Evolutionary conservation across 1,139 yeast species (phyloP).

Genomic region (Suhomyces bolitotheri): DNA sequence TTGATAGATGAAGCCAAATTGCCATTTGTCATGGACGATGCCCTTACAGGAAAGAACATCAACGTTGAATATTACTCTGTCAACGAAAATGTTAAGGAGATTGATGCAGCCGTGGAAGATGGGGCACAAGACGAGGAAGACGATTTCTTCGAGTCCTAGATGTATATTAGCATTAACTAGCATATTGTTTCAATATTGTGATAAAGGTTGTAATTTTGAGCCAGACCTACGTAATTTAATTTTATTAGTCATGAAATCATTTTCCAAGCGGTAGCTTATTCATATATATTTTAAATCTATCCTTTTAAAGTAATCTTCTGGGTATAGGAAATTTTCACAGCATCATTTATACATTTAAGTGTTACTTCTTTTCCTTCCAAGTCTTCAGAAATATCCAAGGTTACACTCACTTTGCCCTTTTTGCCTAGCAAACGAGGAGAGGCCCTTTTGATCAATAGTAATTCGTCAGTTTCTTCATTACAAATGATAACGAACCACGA

Average conservation of each 20-base stretch:
- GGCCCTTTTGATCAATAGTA: conserved; percentile 65
- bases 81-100: conserved; percentile 26
- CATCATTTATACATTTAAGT: conserved; percentile 63
- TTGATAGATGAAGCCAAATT: conserved; percentile 52
- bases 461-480: conserved; percentile 46
- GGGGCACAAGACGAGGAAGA: conserved; percentile 34
- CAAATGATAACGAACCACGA: conserved; percentile 83
- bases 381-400: conserved; percentile 51
- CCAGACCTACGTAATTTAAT: too few relatives aligned
- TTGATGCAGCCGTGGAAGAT: conserved; percentile 42
- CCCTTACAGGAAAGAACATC: conserved; percentile 48
- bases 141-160: conserved; percentile 43
- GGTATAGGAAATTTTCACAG: conserved; percentile 52
- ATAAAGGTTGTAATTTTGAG: too few relatives aligned
- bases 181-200: too few relatives aligned
- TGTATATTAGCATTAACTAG: conserved; percentile 15
- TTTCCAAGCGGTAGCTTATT: background rate
- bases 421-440: conserved; percentile 54
- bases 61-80: conserved; percentile 20
- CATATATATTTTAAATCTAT: background rate
- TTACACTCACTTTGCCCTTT: conserved; percentile 43
- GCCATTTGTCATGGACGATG: conserved; percentile 61
- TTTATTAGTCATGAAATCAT: background rate
- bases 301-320: conserved; percentile 17
- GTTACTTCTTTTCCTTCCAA: conserved; percentile 46